Evolutionary conservation across 768 basidiomycete species (phyloP), one percentile per base, ranked within the genome.

Genomic region (Pholiota conissans): DNA sequence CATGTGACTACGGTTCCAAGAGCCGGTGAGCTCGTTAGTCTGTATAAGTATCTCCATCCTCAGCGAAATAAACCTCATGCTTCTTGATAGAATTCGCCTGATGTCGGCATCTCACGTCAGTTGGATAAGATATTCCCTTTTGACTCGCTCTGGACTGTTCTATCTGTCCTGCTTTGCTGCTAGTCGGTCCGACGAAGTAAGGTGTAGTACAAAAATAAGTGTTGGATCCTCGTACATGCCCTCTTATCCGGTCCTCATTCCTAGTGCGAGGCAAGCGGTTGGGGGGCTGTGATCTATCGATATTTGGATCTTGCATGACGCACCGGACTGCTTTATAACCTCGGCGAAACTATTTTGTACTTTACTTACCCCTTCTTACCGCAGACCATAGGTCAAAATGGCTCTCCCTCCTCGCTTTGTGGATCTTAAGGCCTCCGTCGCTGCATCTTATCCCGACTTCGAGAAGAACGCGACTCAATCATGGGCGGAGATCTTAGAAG

Each of bases 371-470:
- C 4, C 13, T 22, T 8, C 14, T n/a, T 28, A 28, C 27, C 40
- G 11, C 35, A n/a, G 71, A 55, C 32, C 35, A 3, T 24, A 49
- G 11, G 2, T 20, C 48, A 18, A 45, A 27, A 58, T 64, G 57
- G 18, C 61, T 28, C 67, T 74, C 30, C 82, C 82, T n/a, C 66
- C 78, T 35, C 85, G 80, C 40, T 86, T 87, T 61, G 66, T 71
- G 5, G 80, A 85, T 42, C 57, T 88, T 60, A 89, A 90, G 70
- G 73, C 73, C 46, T 74, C 83, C 59, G 83, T 90, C 47, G 83
- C 80, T 0, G 69, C 68, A 0, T 72, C 73, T 2, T 81, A 82
- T 60, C 79, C 84, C 13, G 74, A 81, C 61, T 85, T 83, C 58
- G 72, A 80, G 69, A 68, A 73, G 56, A 76, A 71, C 20, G 77